phyloP scores from a whole-genome alignment of 768 basidiomycete genomes.

The Xerocomellus chrysenteron region DNA sequence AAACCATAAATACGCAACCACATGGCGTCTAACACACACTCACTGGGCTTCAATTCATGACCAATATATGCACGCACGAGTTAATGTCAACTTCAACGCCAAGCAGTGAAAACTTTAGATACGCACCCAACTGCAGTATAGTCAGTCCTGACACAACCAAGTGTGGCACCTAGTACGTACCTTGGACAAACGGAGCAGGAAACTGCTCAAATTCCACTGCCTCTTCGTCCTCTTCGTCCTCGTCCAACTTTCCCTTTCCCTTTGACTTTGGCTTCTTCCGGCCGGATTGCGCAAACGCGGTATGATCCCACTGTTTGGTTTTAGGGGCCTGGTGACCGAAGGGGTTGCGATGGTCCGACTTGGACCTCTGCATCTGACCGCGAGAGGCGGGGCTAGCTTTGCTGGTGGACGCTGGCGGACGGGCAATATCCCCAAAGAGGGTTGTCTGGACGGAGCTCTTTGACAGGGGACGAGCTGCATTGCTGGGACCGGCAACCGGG shows the following conservation, averaged over 20 bases:
- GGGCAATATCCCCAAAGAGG: constrained; percentile 60
- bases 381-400: constrained; percentile 30
- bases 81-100: constrained; percentile 3
- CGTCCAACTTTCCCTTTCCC: constrained; percentile 55
- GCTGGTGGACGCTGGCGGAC: constrained; percentile 32
- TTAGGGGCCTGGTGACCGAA: constrained; percentile 61
- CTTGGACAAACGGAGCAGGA: constrained; percentile 71
- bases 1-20: background rate
- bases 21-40: background rate
- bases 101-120: background rate
- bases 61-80: background rate
- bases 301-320: constrained; percentile 90
- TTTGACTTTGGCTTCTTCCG: constrained; percentile 54
- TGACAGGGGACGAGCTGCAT: constrained; percentile 25
- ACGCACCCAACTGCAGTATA: constrained; percentile 53
- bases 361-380: constrained; percentile 40
- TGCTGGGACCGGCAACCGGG: constrained; percentile 42
- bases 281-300: constrained; percentile 81
- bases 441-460: constrained; percentile 59
- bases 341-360: constrained; percentile 38
- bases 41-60: constrained; percentile 31
- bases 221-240: constrained; percentile 59
- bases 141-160: constrained; percentile 9
- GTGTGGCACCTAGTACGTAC: constrained; percentile 41
- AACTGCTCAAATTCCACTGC: constrained; percentile 76